Percentiles rank a stretch among this genome's conserved stretches.
Conservation (phyloP, 306 rosid genomes). For the Arachis hypogaea region DNA sequence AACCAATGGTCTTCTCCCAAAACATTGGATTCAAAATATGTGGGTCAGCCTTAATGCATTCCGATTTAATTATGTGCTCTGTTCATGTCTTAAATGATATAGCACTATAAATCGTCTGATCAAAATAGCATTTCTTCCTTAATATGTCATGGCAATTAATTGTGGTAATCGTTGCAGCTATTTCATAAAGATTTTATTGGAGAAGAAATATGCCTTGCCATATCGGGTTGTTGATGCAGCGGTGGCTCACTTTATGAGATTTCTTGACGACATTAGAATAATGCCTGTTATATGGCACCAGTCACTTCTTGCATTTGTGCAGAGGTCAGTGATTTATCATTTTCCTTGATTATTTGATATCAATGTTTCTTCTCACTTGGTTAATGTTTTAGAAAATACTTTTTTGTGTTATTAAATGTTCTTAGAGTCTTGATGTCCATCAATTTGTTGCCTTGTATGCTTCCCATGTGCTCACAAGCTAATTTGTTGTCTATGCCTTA, state of each 20-base stretch:
- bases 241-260: conserved; percentile 81
- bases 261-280: conserved; percentile 62
- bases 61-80: conserved; percentile 5
- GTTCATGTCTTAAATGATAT: neutral
- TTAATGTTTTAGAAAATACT: neutral
- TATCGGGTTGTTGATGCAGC: conserved; percentile 81
- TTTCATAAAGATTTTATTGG: conserved; percentile 90
- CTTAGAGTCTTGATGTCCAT: neutral
- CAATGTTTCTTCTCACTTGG: neutral
- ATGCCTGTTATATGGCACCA: conserved; percentile 99
- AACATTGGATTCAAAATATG: neutral
- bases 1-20: too few relatives aligned
- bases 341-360: conserved; percentile 5
- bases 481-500: neutral
- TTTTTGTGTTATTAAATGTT: neutral
- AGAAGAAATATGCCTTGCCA: conserved; percentile 93
- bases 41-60: neutral
- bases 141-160: conserved; percentile 30
- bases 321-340: conserved; percentile 61
- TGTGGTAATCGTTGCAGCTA: conserved; percentile 63
- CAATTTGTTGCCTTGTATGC: neutral
- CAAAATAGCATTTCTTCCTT: neutral
- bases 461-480: neutral
- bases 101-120: neutral
- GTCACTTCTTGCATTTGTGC: conserved; percentile 88